Evolutionary conservation across 768 basidiomycete species (phyloP).

Genomic region (Lentinula aciculospora): DNA sequence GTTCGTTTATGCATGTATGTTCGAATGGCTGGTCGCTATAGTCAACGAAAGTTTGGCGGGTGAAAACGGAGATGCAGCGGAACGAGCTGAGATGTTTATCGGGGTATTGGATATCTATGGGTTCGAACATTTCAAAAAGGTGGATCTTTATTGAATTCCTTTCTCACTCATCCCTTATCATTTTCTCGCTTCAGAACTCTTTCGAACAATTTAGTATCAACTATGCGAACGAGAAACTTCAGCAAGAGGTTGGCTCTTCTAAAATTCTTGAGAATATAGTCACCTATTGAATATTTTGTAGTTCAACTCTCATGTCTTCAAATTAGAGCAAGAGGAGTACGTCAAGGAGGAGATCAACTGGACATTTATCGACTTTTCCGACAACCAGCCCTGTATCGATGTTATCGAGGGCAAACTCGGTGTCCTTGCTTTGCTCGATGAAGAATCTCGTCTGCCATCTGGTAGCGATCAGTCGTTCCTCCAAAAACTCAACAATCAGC

Average conservation of each 20-base stretch:
- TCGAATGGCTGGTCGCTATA: slow-evolving; percentile 97
- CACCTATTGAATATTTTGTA: too few relatives aligned
- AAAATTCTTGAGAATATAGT: neutral
- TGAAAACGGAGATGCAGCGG: slow-evolving; percentile 88
- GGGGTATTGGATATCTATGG: slow-evolving; percentile 98
- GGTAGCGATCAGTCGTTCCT: slow-evolving; percentile 92
- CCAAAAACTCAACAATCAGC: slow-evolving; percentile 84
- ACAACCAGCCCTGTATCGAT: slow-evolving; percentile 98
- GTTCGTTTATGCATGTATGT: slow-evolving; percentile 97
- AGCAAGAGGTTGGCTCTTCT: slow-evolving; percentile 78
- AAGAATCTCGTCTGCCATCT: slow-evolving; percentile 93
- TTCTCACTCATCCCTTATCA: neutral
- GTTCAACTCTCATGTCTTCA: slow-evolving; percentile 99
- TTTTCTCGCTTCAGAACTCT: slow-evolving; percentile 50
- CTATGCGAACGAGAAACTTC: slow-evolving; percentile 96
- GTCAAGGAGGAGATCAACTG: slow-evolving; percentile 98
- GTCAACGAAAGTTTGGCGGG: slow-evolving; percentile 96
- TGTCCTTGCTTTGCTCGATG: slow-evolving; percentile 89
- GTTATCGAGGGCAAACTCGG: slow-evolving; percentile 97
- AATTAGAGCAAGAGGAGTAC: slow-evolving; percentile 99
- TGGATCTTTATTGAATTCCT: slow-evolving; percentile 17
- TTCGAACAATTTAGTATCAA: slow-evolving; percentile 99
- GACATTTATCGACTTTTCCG: slow-evolving; percentile 99
- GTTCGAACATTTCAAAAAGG: slow-evolving; percentile 97
- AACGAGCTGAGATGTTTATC: slow-evolving; percentile 95